phyloP scores from a whole-genome alignment of 1,139 yeast species.

The Magnusiomyces ingens region DNA sequence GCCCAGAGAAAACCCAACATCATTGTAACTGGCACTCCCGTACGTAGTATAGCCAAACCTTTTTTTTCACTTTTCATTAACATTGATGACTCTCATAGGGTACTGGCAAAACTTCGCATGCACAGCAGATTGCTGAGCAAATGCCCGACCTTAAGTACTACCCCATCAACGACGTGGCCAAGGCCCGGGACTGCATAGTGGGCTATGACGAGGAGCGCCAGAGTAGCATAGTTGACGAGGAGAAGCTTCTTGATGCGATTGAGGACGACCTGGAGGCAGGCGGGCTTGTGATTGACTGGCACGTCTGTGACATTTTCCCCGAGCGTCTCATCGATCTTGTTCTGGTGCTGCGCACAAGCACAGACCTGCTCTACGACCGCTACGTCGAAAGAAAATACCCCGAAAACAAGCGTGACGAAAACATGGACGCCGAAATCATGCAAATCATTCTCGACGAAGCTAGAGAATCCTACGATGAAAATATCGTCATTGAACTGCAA shows the following conservation, averaged over 20 bases:
- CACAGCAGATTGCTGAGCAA: constrained; percentile 52
- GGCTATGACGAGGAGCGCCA: constrained; percentile 83
- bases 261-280: constrained; percentile 77
- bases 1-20: constrained; percentile 55
- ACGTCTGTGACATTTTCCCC: constrained; percentile 91
- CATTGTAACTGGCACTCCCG: constrained; percentile 89
- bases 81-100: constrained; percentile 41
- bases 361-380: constrained; percentile 65
- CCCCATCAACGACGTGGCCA: constrained; percentile 76
- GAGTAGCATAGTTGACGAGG: constrained; percentile 88
- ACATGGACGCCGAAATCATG: constrained; percentile 96
- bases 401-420: constrained; percentile 78
- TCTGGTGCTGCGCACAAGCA: constrained; percentile 77
- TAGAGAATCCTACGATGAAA: constrained; percentile 66
- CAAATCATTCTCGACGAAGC: constrained; percentile 87
- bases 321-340: constrained; percentile 88
- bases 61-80: background rate
- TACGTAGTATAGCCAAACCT: constrained; percentile 19
- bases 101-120: constrained; percentile 89
- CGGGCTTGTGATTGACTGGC: constrained; percentile 92
- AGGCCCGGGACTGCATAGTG: constrained; percentile 66
- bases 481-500: constrained; percentile 70
- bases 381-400: constrained; percentile 61
- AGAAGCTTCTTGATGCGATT: constrained; percentile 69
- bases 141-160: constrained; percentile 50